Percentiles rank a stretch among this genome's conserved stretches.
Conservation (phyloP, 2,329 filamentous ascomycete species). For the Pestalotiopsis sp. region DNA sequence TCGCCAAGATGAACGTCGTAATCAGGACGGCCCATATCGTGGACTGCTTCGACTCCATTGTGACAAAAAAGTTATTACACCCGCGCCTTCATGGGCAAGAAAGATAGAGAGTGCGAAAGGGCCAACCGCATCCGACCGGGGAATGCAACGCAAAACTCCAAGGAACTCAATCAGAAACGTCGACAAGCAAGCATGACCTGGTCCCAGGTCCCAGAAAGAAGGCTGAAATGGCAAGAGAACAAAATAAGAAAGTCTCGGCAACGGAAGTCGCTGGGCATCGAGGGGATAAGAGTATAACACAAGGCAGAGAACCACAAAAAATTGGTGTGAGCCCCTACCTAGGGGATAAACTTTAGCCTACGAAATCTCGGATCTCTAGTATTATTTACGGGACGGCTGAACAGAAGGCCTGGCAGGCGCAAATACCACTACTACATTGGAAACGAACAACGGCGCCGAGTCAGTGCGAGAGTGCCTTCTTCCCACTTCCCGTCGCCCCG, state of each 20-base stretch:
- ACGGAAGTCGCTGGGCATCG: background rate
- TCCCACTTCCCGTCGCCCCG: background rate
- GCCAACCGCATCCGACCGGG: too few relatives aligned
- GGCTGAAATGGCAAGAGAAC: too few relatives aligned
- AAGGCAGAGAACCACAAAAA: too few relatives aligned
- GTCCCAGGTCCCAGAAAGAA: too few relatives aligned
- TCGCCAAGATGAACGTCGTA: background rate
- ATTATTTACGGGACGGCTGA: background rate
- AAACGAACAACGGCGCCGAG: background rate
- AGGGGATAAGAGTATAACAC: background rate
- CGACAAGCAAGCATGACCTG: too few relatives aligned
- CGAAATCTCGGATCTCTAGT: background rate
- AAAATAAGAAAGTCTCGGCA: background rate
- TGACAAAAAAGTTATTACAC: background rate
- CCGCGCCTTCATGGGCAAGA: too few relatives aligned
- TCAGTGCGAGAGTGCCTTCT: background rate
- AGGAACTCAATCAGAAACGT: too few relatives aligned
- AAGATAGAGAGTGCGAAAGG: too few relatives aligned
- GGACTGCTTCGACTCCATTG: background rate
- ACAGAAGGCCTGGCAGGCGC: too few relatives aligned
- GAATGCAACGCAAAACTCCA: too few relatives aligned
- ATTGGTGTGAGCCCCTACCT: too few relatives aligned
- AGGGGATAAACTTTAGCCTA: background rate
- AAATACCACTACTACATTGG: background rate
- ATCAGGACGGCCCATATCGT: background rate